Conservation (phyloP, 2,329 filamentous ascomycete species). For the Talaromyces pinophilus region DNA sequence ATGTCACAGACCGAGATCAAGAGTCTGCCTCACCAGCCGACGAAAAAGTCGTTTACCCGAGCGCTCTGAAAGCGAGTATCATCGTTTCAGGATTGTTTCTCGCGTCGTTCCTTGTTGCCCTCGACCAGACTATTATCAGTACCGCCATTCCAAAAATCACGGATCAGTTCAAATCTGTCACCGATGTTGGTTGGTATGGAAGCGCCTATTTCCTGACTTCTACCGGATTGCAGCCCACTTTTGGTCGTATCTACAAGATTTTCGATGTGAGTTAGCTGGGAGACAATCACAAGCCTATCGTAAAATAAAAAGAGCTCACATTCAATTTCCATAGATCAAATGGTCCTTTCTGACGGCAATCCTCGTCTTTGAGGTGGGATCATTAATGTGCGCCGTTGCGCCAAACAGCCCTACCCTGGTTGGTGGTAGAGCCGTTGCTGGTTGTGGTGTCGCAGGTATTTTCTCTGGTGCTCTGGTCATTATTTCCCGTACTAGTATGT, state of each 20-base stretch:
- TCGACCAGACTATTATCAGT: conserved; percentile 48
- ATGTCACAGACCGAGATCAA: background rate
- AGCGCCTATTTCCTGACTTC: conserved; percentile 39
- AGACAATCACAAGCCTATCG: background rate
- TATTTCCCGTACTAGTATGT: conserved; percentile 26
- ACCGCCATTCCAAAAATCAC: conserved; percentile 53
- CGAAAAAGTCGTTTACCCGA: background rate
- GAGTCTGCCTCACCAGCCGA: background rate
- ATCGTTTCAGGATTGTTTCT: background rate
- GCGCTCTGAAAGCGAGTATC: background rate
- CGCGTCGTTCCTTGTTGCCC: conserved; percentile 38
- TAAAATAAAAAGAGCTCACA: background rate
- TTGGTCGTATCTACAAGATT: conserved; percentile 45
- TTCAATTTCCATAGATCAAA: conserved; percentile 33
- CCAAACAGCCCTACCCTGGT: conserved; percentile 38
- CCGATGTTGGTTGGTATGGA: conserved; percentile 46
- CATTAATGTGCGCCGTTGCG: conserved; percentile 42
- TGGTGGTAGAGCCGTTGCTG: conserved; percentile 41
- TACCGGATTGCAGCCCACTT: conserved; percentile 45
- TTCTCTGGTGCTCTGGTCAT: conserved; percentile 33
- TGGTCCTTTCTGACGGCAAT: conserved; percentile 44
- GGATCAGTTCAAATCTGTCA: conserved; percentile 49
- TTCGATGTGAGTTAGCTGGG: background rate
- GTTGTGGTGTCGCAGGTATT: conserved; percentile 38
- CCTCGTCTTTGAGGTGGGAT: conserved; percentile 46